These are phyloP conservation scores for Daedaleopsis sinensis DNA, from an alignment of 768 basidiomycete genomes.

Conservation along the genomic window DNA sequence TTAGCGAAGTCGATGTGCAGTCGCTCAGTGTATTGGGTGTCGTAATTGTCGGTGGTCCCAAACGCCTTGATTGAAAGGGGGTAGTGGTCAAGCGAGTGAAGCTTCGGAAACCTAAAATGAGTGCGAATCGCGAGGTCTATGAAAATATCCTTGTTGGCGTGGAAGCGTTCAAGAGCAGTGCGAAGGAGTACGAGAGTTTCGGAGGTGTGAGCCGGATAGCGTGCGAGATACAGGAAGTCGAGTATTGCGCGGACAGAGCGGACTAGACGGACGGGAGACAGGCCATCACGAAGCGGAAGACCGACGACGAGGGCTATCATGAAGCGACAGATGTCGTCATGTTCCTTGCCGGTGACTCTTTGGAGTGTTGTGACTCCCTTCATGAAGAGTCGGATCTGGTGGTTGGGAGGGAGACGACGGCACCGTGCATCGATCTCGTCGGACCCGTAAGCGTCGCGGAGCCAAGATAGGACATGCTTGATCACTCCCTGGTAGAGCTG, in stretches of 20 bases:
- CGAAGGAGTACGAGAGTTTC: conserved; percentile 16
- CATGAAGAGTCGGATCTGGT: conserved; percentile 23
- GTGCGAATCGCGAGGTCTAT: conserved; percentile 20
- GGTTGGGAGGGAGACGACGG: conserved; percentile 23
- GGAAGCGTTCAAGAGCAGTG: conserved; percentile 19
- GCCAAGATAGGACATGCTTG: conserved; percentile 31
- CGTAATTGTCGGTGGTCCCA: conserved; percentile 27
- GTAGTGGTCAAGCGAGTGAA: conserved; percentile 26
- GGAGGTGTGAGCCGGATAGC: conserved; percentile 23
- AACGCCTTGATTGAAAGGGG: conserved; percentile 12
- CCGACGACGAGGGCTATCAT: conserved; percentile 22
- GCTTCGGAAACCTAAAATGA: conserved; percentile 28
- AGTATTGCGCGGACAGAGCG: conserved; percentile 22
- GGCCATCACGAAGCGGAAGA: conserved; percentile 9
- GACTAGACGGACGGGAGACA: conserved; percentile 14
- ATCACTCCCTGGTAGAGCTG: conserved; percentile 33
- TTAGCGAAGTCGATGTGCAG: conserved; percentile 50
- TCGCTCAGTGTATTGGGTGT: conserved; percentile 28
- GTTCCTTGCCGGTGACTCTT: conserved; percentile 28
- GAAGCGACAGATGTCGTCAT: conserved; percentile 10
- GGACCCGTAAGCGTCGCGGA: conserved; percentile 10
- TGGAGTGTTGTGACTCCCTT: conserved; percentile 26
- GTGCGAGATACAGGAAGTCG: conserved; percentile 31
- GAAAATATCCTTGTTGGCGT: conserved; percentile 27
- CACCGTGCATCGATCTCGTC: conserved; percentile 23